phyloP scores from a whole-genome alignment of 208 protist genomes.

The Leishmania tarentolae region DNA sequence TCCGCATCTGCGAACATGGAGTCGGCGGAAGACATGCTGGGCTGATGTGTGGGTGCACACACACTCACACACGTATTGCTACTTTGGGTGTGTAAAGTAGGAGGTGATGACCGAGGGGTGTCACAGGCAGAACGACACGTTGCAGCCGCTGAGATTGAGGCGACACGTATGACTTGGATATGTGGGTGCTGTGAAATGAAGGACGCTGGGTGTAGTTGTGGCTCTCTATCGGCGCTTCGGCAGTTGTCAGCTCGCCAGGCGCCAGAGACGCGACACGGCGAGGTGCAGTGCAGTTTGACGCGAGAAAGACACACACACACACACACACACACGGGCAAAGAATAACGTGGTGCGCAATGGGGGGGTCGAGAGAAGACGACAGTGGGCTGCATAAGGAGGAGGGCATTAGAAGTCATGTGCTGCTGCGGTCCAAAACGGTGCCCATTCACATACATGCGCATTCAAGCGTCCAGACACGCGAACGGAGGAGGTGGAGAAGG shows the following conservation, averaged over 20 bases:
- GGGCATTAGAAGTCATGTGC: neutral
- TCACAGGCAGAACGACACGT: neutral
- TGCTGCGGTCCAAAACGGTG: neutral
- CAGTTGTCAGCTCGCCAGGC: neutral
- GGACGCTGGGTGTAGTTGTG: neutral
- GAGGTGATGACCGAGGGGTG: neutral
- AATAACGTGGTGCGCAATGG: neutral
- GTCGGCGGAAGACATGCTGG: conserved; percentile 50
- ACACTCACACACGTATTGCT: neutral
- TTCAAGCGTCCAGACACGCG: neutral
- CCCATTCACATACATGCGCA: neutral
- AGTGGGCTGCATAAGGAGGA: neutral
- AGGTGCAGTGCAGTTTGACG: neutral
- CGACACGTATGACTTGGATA: neutral
- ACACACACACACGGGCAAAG: neutral
- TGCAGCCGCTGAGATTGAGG: neutral
- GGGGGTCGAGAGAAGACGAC: neutral
- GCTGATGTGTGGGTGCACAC: conserved; percentile 1
- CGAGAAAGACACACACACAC: neutral
- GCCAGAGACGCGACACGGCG: neutral
- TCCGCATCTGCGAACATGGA: conserved; percentile 66
- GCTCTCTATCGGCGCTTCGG: neutral
- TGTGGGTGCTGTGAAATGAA: neutral
- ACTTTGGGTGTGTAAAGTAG: neutral
- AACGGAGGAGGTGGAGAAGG: neutral